Percentiles rank a stretch among this genome's conserved stretches.
Evolutionary conservation across 164 flowering plant species (phyloP).

Genomic region (Macadamia integrifolia): DNA sequence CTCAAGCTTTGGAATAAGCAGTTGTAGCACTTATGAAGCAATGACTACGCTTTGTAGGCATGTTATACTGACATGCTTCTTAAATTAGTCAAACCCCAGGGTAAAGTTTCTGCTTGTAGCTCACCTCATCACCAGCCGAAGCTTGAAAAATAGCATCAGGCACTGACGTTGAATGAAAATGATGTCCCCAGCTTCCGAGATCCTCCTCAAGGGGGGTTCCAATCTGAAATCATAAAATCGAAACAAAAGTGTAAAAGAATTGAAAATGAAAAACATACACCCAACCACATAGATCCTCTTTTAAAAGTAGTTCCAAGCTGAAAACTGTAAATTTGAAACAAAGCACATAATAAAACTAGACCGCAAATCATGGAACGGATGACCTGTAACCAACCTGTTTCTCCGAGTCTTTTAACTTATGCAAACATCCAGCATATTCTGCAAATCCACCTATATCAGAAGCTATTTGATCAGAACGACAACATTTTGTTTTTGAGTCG

Average conservation of each 20-base stretch:
- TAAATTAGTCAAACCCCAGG: not conserved
- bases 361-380: not conserved
- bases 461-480: constrained; percentile 27
- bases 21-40: not conserved
- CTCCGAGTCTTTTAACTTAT: constrained; percentile 60
- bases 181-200: constrained; percentile 93
- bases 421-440: constrained; percentile 60
- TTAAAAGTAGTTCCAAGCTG: constrained; percentile 80
- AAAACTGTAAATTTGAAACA: constrained; percentile 6
- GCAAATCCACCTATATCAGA: constrained; percentile 93
- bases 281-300: constrained; percentile 91
- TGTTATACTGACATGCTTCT: not conserved
- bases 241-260: too few species aligned
- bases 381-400: constrained; percentile 52
- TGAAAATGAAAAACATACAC: constrained; percentile 58
- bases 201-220: constrained; percentile 87
- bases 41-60: not conserved
- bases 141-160: constrained; percentile 89
- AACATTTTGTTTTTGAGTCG: constrained; percentile 11
- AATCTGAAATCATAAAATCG: too few species aligned
- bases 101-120: constrained; percentile 5
- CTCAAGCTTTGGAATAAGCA: too few species aligned
- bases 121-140: constrained; percentile 93
- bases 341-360: not conserved
- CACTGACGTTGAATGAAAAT: constrained; percentile 54